phyloP scores from a whole-genome alignment of 768 basidiomycete species.

The Pleurotus citrinopileatus region DNA sequence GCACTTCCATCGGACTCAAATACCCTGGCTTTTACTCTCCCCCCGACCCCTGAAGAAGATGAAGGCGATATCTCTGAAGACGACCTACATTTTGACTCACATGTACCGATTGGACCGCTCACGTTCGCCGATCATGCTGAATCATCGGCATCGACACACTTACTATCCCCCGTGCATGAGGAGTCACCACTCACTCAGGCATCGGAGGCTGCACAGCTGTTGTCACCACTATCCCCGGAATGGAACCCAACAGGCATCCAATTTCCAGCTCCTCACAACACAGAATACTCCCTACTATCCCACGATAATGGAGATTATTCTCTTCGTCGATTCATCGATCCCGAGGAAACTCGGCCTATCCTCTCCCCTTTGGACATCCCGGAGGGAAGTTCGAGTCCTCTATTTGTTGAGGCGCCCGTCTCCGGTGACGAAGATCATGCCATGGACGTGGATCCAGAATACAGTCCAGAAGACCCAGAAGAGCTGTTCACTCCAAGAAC shows the following conservation, averaged over 20 bases:
- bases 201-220: conserved; percentile 18
- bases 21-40: background rate
- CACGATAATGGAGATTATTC: background rate
- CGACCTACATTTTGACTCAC: background rate
- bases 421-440: background rate
- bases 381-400: conserved; percentile 11
- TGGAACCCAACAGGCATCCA: conserved; percentile 19
- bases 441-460: conserved; percentile 2
- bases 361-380: conserved; percentile 21
- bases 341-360: background rate
- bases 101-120: background rate
- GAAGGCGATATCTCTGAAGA: background rate
- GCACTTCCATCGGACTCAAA: conserved; percentile 32
- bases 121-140: conserved; percentile 12
- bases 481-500: conserved; percentile 3
- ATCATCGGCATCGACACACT: conserved; percentile 4
- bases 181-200: background rate
- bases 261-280: conserved; percentile 14
- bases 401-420: too few relatives aligned
- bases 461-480: conserved; percentile 6
- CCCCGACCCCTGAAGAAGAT: conserved; percentile 4
- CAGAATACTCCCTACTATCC: conserved; percentile 12
- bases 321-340: background rate
- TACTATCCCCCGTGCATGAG: background rate
- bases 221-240: conserved; percentile 32